Evolutionary conservation across 2,329 filamentous ascomycete genomes (phyloP), one percentile per base, ranked within the genome.

Genomic region (Geosmithia putterillii): DNA sequence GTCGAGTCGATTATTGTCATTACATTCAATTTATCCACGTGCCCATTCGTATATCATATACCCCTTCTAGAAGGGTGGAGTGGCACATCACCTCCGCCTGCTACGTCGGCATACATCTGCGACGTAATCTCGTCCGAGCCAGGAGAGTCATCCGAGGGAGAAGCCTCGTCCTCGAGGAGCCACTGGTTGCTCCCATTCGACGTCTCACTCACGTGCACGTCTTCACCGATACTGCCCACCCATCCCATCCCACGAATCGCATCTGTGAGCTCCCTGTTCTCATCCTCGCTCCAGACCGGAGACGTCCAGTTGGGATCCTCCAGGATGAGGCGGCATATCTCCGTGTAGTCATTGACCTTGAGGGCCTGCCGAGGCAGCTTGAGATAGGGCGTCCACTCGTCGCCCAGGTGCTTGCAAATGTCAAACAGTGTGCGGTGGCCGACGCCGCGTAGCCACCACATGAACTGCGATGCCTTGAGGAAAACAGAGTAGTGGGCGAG

Each of bases 371-470:
- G 52, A 2, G 72, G 71, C 5, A 69, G 58, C 2, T 56, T 54
- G 2, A 75, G 52, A 14, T 67, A 52, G 22, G 60, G 50, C 4
- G 51, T 52, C 69, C 67, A 73, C 25, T 61, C 55, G 1, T 56
- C 51, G 3, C 60, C 64, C 15, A 74, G 48, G 17, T 62, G 48
- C 6, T 59, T 47, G 45, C 52, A 56, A 22, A 76, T 67, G 44
- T 70, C 64, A 5, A 49, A 51, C 9, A 76, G 62, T 46, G 73
- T 65, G 15, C 62, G 63, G 35, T 70, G 56, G 2, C 62, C 61
- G 18, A 78, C 63, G 19, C 63, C 66, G 3, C 50, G 44, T 43
- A 72, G 56, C 73, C 73, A 78, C 74, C 74, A 78, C 4, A 69
- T 49, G 1, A 47, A 47, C 3, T 48, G 42, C 10, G 59, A 55